Conservation (phyloP, 805 yeast genomes). For the Metschnikowia arizonensis region DNA sequence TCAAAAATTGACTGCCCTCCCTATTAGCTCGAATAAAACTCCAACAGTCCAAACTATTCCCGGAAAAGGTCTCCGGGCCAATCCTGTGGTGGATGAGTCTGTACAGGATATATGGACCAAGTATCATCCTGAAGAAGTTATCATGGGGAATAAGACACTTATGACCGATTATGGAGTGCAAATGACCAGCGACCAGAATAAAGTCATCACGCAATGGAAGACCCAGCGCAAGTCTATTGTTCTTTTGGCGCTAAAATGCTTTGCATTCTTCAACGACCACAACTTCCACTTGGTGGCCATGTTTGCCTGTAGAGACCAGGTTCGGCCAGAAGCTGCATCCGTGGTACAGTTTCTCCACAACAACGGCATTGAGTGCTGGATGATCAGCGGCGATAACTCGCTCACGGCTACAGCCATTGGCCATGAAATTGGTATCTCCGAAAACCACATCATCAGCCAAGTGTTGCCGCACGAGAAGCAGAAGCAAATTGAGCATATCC, state of each 20-base stretch:
- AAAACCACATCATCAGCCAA: constrained; percentile 55
- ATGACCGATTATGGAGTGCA: constrained; percentile 45
- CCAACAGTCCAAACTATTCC: constrained; percentile 50
- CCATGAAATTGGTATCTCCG: constrained; percentile 50
- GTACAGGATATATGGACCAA: constrained; percentile 30
- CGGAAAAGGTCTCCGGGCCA: constrained; percentile 58
- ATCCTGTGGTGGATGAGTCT: constrained; percentile 23
- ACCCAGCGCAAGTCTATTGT: constrained; percentile 60
- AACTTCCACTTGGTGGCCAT: constrained; percentile 41
- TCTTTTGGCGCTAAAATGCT: constrained; percentile 44
- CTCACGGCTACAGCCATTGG: constrained; percentile 68
- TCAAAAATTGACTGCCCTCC: too few relatives aligned
- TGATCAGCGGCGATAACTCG: constrained; percentile 73
- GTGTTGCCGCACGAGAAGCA: constrained; percentile 75
- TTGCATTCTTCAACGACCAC: constrained; percentile 23
- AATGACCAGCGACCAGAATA: constrained; percentile 32
- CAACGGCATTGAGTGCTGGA: constrained; percentile 56
- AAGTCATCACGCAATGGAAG: constrained; percentile 52
- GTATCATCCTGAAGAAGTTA: constrained; percentile 32
- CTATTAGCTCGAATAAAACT: constrained; percentile 31
- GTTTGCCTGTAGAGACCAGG: constrained; percentile 58
- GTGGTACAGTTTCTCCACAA: constrained; percentile 40
- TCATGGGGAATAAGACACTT: constrained; percentile 60
- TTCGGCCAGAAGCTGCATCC: constrained; percentile 52
- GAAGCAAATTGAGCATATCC: constrained; percentile 52